Evolutionary conservation across 2,329 filamentous ascomycete species (phyloP), one percentile per base, ranked within the genome.

Genomic region (Fonsecaea pedrosoi): DNA sequence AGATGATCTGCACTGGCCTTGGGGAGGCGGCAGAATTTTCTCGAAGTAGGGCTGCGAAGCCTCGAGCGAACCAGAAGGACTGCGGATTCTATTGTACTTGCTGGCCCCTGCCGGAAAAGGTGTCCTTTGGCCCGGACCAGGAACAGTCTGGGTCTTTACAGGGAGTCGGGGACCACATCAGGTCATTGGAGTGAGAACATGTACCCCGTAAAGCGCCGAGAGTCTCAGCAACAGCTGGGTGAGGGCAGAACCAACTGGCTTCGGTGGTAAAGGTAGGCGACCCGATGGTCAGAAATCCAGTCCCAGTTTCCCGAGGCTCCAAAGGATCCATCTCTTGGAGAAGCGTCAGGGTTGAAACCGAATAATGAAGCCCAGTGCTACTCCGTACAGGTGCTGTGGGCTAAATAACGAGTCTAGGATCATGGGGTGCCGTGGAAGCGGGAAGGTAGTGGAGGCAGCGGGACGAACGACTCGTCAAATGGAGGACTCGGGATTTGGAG

Each of bases 1-100:
- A 37, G 37, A 59, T 64, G 68, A 70, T 70, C 68, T 68, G 61
- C 68, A 59, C 54, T 37, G 48, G 60, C 68, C 62, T 62, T 62
- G 65, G 64, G 63, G 65, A 67, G 62, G 54, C 62, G 62, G 58
- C 45, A n/a, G 68, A 65, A 66, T 48, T 65, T 64, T 66, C 55
- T 65, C 45, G 54, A 67, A 67, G 62, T 10, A 57, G 48, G 58
- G 64, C 30, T 34, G 58, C 45, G 45, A 53, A 13, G 8, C 7
- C 42, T 10, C 18, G n/a, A 48, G 42, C 42, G 42, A 21, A 21
- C 18, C 42, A 48, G 21, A 48, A 3, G 21, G 42, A 48, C n/a
- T n/a, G n/a, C 42, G 42, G 42, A 25, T 30, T 50, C 45, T 25
- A 50, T 50, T 50, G 18, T 30, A 18, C 25, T 10, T 4, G 18